Evolutionary conservation across 2,329 filamentous ascomycete genomes (phyloP).

Genomic region (Exophiala oligosperma): DNA sequence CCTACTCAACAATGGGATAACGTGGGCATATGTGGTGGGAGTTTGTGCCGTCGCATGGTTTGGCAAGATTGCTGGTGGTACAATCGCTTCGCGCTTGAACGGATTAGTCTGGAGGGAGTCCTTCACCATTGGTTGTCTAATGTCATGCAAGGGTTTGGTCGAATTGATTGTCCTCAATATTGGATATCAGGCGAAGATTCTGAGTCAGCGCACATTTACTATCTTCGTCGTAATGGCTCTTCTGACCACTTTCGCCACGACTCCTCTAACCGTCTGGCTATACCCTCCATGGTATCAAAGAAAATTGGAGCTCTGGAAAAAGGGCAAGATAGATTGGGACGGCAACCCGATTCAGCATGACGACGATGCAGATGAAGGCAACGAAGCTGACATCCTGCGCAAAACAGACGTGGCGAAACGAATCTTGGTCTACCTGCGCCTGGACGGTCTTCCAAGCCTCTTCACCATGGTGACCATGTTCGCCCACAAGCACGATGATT

Average conservation of each 20-base stretch:
- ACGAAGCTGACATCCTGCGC: conserved; percentile 15
- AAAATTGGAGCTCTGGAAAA: conserved; percentile 72
- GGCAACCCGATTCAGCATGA: conserved; percentile 53
- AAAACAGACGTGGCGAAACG: conserved; percentile 48
- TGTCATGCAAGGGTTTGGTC: conserved; percentile 96
- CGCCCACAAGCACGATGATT: conserved; percentile 19
- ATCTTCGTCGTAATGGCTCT: conserved; percentile 95
- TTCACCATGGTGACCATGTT: conserved; percentile 82
- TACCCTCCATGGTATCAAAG: conserved; percentile 78
- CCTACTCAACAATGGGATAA: conserved; percentile 74
- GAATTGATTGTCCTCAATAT: conserved; percentile 89
- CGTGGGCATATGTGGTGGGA: conserved; percentile 87
- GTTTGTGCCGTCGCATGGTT: conserved; percentile 79
- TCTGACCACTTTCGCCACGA: conserved; percentile 80
- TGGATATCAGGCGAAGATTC: conserved; percentile 77
- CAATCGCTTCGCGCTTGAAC: conserved; percentile 71
- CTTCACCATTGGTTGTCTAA: conserved; percentile 80
- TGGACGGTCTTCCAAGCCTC: conserved; percentile 80
- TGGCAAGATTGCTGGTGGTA: conserved; percentile 81
- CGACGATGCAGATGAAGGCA: conserved; percentile 38
- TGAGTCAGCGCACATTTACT: conserved; percentile 80
- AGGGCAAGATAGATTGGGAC: conserved; percentile 90
- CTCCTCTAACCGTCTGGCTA: conserved; percentile 69
- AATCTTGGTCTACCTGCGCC: conserved; percentile 76
- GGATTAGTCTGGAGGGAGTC: conserved; percentile 89